Percentiles rank a stretch among this genome's conserved stretches.
Conservation (phyloP, 2,329 filamentous ascomycete species). For the Colletotrichum gloeosporioides region DNA sequence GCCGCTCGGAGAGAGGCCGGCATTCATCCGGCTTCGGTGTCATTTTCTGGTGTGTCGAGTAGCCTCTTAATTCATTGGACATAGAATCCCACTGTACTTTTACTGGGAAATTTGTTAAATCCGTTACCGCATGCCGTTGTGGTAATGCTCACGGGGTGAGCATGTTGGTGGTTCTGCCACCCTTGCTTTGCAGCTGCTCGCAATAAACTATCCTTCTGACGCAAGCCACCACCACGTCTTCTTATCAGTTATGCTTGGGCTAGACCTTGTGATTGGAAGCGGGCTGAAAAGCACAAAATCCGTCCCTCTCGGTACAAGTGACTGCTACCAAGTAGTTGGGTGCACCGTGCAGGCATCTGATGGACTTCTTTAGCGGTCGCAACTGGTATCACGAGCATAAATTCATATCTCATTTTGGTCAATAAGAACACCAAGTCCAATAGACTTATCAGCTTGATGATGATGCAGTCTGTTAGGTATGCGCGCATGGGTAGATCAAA, state of each 20-base stretch:
- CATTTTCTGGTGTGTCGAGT: neutral
- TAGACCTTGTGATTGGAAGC: neutral
- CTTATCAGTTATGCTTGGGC: neutral
- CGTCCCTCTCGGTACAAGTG: neutral
- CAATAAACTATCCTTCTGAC: constrained; percentile 1
- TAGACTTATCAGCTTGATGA: neutral
- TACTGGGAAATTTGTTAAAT: neutral
- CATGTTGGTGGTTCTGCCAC: neutral
- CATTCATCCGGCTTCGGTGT: neutral
- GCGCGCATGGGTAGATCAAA: neutral
- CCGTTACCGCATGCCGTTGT: neutral
- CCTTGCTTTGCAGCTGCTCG: neutral
- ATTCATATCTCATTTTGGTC: neutral
- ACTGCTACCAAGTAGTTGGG: neutral
- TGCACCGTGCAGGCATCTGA: neutral
- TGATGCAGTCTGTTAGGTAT: neutral
- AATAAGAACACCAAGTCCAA: neutral
- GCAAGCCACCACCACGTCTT: neutral
- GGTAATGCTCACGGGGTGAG: neutral
- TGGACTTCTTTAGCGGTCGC: neutral
- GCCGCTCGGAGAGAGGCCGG: neutral
- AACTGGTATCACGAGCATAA: neutral
- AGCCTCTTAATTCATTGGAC: neutral
- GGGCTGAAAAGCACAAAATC: neutral
- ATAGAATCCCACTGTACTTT: neutral